Evolutionary conservation across 2,329 filamentous ascomycete genomes (phyloP), one percentile per base, ranked within the genome.

Genomic region (Trichophyton verrucosum): DNA sequence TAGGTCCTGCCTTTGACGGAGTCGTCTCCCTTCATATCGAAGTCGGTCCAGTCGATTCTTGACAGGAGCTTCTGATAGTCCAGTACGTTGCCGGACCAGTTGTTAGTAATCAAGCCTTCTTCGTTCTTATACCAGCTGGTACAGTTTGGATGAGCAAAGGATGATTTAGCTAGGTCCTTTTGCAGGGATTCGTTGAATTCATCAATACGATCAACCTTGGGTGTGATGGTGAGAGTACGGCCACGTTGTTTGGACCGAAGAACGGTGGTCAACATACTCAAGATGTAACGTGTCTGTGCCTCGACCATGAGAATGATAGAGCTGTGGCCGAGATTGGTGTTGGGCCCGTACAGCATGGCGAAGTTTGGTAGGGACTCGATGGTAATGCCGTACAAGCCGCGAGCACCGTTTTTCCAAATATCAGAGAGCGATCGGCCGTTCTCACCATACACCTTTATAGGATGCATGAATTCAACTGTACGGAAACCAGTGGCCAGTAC

Each of bases 291-390:
- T 2, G 73, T 76, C 65, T 84, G 81, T 1, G 81, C 77, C 66
- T 84, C 82, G 63, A 84, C 82, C 81, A 83, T 84, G n/a, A 83
- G 72, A 64, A 84, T 80, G 65, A 84, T 83, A 60, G 74, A 78
- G 63, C 81, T 82, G 67, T 82, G 79, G 0, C 79, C 81, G 60
- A 79, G 72, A 59, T 79, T 80, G 1, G 80, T 83, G 68, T 82
- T 84, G 2, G 80, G 81, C 0, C 81, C 82, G 68, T 83, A 83
- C 57, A 83, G 73, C 75, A 83, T 80, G 55, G 73, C 79, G 64
- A 82, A 82, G 62, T 83, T 83, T 1, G 80, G 80, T 57, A 83
- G 71, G 4, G 73, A 72, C 59, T 80, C 77, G 2, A 82, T 77
- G 0, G 76, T 76, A 3, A 80, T 75, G 56, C 81, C 80, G 62